Base-by-base conservation (phyloP, 108 stramenopile genomes). In the Asterionellopsis glacialis region DNA sequence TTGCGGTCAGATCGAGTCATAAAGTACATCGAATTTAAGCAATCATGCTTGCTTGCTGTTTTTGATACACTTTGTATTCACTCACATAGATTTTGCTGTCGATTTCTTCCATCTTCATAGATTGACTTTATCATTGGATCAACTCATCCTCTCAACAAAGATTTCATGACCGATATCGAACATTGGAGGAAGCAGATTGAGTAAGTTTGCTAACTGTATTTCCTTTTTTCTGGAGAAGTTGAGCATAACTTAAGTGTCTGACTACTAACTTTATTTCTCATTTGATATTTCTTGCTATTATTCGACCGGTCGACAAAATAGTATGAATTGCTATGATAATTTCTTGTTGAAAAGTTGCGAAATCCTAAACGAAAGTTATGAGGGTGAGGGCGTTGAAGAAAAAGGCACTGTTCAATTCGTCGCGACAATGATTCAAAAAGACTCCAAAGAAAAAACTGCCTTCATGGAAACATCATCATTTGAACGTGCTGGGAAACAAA, bases 391-490 rank as follows among this genome's bases (percentile, higher is more conserved):
- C 18, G 68, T 62, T 0, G 44, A 51, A 22, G 49, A 77, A 56
- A 71, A 63, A 16, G 85, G 82, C 0, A 81, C 51, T 26, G 85
- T 84, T 9, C 62, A 76, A 43, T 87, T 87, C 66, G 63, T 87
- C 22, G 85, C 85, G 1, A 79, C 70, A 60, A 76, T 79, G 73
- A 70, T 73, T 9, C 74, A 83, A 40, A 59, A 69, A 11, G 85
- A 87, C 50, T 75, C 82, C 11, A 74, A 80, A 18, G 82, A 87
- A 66, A 76, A 63, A 33, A 84, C 82, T 23, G 69, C 77, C 19
- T 87, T 87, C 48, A 81, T 82, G 78, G 85, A 87, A 58, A 84
- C 82, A 15, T 82, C 80, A 9, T 59, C 65, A 0, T 87, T 87
- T 68, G 80, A 80, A 61, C 38, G 80, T 33, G 82, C 77, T 27